Base-by-base conservation (phyloP, 441 rosid species). In the Omphalea diandra region DNA sequence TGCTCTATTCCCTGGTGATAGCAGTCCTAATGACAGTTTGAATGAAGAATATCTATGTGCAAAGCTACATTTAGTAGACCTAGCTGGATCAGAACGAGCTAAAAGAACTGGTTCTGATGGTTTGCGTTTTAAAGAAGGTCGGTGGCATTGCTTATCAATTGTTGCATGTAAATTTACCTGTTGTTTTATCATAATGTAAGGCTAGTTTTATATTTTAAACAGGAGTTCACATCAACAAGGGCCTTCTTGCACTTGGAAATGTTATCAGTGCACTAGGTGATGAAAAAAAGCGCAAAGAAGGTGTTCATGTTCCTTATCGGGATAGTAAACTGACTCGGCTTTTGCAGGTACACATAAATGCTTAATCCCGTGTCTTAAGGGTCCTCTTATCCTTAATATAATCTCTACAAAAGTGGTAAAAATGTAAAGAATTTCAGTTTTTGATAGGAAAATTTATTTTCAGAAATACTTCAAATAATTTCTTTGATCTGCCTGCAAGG, bases 191-290 rank as follows among this genome's bases (percentile, higher is more conserved):
- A 66, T 53, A 60, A 32, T 74, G 55, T 71, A 22, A 71, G 52
- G 75, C 14, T 72, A 59, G 65, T 74, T 80, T 59, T 58, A 70
- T 60, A 17, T 80, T 72, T 65, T 60, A 50, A 71, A 67, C 83
- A 95, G 99, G 99, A 68, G 91, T 95, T 74, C 99, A 95, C 85
- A 95, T 95, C 73, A 95, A 95, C 68, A 90, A 81, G 84, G 99
- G 99, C 47, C 98, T 95, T 65, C 97, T 95, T 79, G 99, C 99
- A 26, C 99, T 95, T 75, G 99, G 99, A 69, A 95, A 95, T 77
- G 99, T 95, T 65, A 95, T 95, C 69, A 95, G 99, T 68, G 99
- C 99, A 33, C 97, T 95, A 5, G 99, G 98, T 53, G 99, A 95
- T 69, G 99, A 95, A 75, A 95, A 90, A 84, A 95, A 88, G 78